phyloP scores from a whole-genome alignment of 176 grass and related monocot genomes.

The Rhipidocladum racemiflorum region DNA sequence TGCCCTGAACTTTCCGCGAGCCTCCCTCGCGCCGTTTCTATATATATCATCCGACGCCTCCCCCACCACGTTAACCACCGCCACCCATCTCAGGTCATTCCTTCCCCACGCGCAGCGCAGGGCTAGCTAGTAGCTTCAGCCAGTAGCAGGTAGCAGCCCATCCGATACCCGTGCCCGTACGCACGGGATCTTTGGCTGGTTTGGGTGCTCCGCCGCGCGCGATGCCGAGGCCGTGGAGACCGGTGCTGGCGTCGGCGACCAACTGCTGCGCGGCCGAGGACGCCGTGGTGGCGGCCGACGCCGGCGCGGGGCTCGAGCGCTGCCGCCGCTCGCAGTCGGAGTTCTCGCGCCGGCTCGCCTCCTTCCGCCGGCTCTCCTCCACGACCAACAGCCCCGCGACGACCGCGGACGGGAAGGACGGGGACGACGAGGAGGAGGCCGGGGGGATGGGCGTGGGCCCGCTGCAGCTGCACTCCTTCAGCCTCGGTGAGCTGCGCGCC shows the following conservation, averaged over 20 bases:
- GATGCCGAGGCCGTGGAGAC: constrained; percentile 65
- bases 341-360: constrained; percentile 66
- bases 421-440: neutral
- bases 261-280: constrained; percentile 89
- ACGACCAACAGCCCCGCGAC: constrained; percentile 46
- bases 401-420: neutral
- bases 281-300: constrained; percentile 35
- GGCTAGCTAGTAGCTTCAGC: neutral
- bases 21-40: too few species aligned
- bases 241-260: constrained; percentile 54
- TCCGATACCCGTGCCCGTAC: neutral
- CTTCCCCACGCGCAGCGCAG: neutral
- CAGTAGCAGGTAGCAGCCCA: neutral
- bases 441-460: constrained; percentile 29
- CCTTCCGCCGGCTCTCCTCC: constrained; percentile 62
- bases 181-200: neutral
- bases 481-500: constrained; percentile 66
- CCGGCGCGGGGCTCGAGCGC: constrained; percentile 44
- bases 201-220: neutral
- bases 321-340: constrained; percentile 63
- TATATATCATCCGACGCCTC: constrained; percentile 31
- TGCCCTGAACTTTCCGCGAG: too few species aligned
- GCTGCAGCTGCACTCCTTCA: constrained; percentile 69
- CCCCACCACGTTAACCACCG: constrained; percentile 5
- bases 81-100: neutral